A percentile compares a stretch with the other conserved stretches of the same genome.
phyloP scores from a whole-genome alignment of 1,284 basidiomycete species.

The Leccinum griseonigrum region DNA sequence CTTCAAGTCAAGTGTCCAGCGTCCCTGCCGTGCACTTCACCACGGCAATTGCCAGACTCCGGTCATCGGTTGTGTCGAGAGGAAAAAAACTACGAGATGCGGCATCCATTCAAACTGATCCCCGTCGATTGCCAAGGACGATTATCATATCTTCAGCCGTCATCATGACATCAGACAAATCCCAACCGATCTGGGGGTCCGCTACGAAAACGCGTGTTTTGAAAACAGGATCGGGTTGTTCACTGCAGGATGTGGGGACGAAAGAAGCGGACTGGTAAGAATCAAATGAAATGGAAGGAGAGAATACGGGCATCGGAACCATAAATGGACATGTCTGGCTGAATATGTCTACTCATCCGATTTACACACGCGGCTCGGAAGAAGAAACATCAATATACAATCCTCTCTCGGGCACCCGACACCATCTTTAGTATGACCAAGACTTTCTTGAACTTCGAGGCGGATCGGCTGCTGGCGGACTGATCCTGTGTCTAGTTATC shows the following conservation, averaged over 20 bases:
- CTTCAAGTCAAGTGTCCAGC: neutral
- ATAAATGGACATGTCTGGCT: neutral
- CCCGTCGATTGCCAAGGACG: slow-evolving; percentile 7
- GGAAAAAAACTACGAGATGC: neutral
- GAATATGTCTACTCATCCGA: neutral
- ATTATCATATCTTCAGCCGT: slow-evolving; percentile 1
- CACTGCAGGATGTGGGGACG: neutral
- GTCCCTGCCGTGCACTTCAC: neutral
- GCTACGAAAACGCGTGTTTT: slow-evolving; percentile 8
- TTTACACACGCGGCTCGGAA: neutral
- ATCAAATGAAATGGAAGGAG: neutral
- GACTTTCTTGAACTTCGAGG: neutral
- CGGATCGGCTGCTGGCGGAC: neutral
- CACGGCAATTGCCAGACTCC: slow-evolving; percentile 1
- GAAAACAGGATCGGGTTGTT: slow-evolving; percentile 5
- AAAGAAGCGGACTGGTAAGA: neutral
- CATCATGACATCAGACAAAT: slow-evolving; percentile 23
- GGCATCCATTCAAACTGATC: slow-evolving; percentile 7
- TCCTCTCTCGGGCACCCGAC: slow-evolving; percentile 8
- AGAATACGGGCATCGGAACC: neutral
- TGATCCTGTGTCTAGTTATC: neutral
- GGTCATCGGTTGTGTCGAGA: neutral
- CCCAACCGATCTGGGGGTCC: slow-evolving; percentile 11
- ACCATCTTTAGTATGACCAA: slow-evolving; percentile 1
- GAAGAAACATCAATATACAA: neutral